Conservation (phyloP, 2,329 filamentous ascomycete species). For the Aspergillus neoniger region DNA sequence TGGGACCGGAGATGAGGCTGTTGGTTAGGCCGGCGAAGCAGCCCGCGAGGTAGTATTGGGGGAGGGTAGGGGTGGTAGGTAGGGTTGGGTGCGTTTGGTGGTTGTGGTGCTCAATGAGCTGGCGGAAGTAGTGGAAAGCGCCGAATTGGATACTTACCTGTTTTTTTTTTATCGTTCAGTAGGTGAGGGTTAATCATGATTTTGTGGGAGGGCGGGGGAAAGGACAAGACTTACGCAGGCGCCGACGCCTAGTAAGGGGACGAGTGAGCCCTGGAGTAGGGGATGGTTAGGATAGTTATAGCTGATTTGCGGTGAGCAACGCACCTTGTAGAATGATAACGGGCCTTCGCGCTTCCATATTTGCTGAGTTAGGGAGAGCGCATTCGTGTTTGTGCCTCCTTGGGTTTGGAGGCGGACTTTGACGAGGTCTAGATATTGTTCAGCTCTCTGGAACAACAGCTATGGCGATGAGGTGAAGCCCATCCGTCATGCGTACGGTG, state of each 20-base stretch:
- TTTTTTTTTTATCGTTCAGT: too few relatives aligned
- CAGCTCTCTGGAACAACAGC: too few relatives aligned
- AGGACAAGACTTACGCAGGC: constrained; percentile 76
- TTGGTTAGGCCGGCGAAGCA: constrained; percentile 90
- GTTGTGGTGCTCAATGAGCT: constrained; percentile 37
- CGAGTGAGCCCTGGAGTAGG: constrained; percentile 71
- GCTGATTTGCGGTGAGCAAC: neutral
- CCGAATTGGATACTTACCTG: constrained; percentile 84
- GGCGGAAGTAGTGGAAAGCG: constrained; percentile 83
- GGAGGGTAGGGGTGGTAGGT: constrained; percentile 61
- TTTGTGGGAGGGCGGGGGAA: too few relatives aligned
- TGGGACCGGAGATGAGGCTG: constrained; percentile 78
- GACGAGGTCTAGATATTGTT: constrained; percentile 67
- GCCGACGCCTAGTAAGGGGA: constrained; percentile 87
- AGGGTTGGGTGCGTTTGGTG: constrained; percentile 20
- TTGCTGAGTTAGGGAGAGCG: constrained; percentile 71
- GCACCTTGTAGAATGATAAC: constrained; percentile 77
- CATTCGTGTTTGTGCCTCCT: constrained; percentile 57
- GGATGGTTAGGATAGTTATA: neutral
- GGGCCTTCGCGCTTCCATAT: constrained; percentile 85
- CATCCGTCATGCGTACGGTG: fast-evolving
- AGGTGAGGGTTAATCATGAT: too few relatives aligned
- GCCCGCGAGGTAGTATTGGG: constrained; percentile 82
- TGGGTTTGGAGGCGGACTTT: constrained; percentile 93
- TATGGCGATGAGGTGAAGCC: too few relatives aligned